Percentiles rank a stretch among this genome's conserved stretches.
These are phyloP conservation scores for Galeopsis tetrahit DNA, from an alignment of 257 asterid species.

Conservation along the genomic window DNA sequence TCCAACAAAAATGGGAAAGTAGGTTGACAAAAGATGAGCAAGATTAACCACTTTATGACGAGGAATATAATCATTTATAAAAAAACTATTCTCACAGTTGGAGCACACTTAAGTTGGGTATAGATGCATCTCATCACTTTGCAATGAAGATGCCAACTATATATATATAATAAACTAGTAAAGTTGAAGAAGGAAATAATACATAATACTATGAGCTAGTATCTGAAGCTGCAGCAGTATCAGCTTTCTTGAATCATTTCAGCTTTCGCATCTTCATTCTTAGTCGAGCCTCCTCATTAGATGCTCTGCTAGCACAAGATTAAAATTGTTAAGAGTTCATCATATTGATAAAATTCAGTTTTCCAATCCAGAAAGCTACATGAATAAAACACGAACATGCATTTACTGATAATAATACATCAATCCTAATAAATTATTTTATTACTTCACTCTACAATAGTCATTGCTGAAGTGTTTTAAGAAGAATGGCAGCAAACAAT, in stretches of 20 bases:
- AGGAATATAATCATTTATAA: constrained; percentile 20
- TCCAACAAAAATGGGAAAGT: background rate
- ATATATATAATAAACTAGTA: constrained; percentile 21
- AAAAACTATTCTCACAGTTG: constrained; percentile 23
- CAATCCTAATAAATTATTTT: background rate
- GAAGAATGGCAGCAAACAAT: background rate
- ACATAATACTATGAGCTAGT: background rate
- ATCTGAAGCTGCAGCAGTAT: background rate
- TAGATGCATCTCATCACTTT: constrained; percentile 46
- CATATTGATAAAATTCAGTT: background rate
- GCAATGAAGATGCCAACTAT: constrained; percentile 44
- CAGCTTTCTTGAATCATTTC: constrained; percentile 16
- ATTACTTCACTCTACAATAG: background rate
- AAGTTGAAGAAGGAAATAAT: background rate
- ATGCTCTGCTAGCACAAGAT: constrained; percentile 37
- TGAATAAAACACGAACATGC: background rate
- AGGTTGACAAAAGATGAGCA: constrained; percentile 1
- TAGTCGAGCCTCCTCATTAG: constrained; percentile 36
- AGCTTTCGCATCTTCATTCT: constrained; percentile 44
- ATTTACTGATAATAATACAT: background rate
- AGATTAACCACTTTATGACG: background rate
- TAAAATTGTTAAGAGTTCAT: constrained; percentile 16
- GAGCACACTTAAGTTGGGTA: constrained; percentile 21
- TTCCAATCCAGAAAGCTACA: background rate
- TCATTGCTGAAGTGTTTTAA: background rate